These are phyloP conservation scores for Trichosanthes cucumerina DNA, from an alignment of 306 rosid species.

Conservation along the genomic window DNA sequence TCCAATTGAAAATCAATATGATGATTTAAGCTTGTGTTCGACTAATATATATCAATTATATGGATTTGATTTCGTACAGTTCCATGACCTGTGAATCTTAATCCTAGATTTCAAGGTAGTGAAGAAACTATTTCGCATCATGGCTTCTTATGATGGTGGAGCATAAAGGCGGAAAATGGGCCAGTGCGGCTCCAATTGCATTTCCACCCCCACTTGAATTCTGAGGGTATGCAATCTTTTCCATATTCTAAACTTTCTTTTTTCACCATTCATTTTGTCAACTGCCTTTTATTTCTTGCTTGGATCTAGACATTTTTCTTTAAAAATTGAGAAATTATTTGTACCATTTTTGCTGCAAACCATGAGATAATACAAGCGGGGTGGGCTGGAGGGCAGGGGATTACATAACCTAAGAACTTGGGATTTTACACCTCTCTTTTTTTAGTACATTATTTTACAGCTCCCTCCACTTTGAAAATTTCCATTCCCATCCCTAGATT, in stretches of 20 bases:
- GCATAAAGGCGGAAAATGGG: constrained; percentile 2
- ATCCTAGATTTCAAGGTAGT: constrained; percentile 5
- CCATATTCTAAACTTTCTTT: not conserved
- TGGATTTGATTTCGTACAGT: not conserved
- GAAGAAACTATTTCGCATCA: not conserved
- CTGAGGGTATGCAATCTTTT: not conserved
- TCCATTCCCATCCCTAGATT: too few species aligned
- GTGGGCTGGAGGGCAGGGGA: not conserved
- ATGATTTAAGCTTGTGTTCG: not conserved
- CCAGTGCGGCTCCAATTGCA: not conserved
- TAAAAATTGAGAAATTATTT: not conserved
- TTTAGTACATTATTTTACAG: too few species aligned
- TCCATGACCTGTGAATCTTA: not conserved
- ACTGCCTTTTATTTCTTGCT: not conserved
- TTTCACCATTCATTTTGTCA: constrained; percentile 2
- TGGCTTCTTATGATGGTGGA: constrained; percentile 7
- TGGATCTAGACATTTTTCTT: not conserved
- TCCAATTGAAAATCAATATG: constrained; percentile 7
- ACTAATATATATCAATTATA: constrained; percentile 1
- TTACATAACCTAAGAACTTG: not conserved
- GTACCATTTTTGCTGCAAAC: not conserved
- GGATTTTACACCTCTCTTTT: not conserved
- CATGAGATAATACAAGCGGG: not conserved
- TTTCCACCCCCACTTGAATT: constrained; percentile 6
- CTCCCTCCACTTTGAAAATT: too few species aligned